Evolutionary conservation across 495 filamentous ascomycete species (phyloP).

Genomic region (Endocarpon pusillum): DNA sequence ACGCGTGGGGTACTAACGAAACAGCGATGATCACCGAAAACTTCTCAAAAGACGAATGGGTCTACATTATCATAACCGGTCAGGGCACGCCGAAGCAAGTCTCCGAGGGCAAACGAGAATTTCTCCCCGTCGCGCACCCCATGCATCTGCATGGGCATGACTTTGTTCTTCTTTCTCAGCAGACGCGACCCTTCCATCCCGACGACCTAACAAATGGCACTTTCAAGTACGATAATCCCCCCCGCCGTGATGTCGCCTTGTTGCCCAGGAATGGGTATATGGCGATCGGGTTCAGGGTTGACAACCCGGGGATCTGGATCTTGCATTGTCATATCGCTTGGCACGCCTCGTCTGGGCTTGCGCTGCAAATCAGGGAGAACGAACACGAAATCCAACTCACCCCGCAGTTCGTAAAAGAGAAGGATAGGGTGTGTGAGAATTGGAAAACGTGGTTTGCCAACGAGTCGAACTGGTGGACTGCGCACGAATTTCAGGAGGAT

Average conservation of each 20-base stretch:
- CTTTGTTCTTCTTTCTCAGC: conserved; percentile 37
- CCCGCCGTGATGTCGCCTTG: conserved; percentile 42
- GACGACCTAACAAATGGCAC: conserved; percentile 12
- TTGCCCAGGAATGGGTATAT: conserved; percentile 29
- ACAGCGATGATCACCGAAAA: neutral
- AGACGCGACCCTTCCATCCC: conserved; percentile 8
- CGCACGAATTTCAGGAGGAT: neutral
- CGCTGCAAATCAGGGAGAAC: conserved; percentile 28
- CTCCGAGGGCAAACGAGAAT: neutral
- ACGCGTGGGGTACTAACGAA: too few relatives aligned
- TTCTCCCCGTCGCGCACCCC: neutral
- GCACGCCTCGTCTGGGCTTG: conserved; percentile 27
- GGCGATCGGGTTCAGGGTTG: conserved; percentile 31
- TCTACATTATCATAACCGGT: conserved; percentile 1
- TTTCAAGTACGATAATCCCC: conserved; percentile 18
- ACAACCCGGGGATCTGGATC: conserved; percentile 36
- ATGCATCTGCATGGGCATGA: conserved; percentile 43
- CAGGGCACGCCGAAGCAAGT: too few relatives aligned
- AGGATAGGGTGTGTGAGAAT: neutral
- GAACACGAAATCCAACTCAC: neutral
- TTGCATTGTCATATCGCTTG: conserved; percentile 37
- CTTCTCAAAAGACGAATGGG: neutral
- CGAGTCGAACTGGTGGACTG: neutral
- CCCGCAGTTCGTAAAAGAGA: neutral
- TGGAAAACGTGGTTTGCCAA: neutral